A percentile compares a stretch with the other conserved stretches of the same genome.
Conservation (phyloP, 768 basidiomycete species). For the Lactarius hatsudake region DNA sequence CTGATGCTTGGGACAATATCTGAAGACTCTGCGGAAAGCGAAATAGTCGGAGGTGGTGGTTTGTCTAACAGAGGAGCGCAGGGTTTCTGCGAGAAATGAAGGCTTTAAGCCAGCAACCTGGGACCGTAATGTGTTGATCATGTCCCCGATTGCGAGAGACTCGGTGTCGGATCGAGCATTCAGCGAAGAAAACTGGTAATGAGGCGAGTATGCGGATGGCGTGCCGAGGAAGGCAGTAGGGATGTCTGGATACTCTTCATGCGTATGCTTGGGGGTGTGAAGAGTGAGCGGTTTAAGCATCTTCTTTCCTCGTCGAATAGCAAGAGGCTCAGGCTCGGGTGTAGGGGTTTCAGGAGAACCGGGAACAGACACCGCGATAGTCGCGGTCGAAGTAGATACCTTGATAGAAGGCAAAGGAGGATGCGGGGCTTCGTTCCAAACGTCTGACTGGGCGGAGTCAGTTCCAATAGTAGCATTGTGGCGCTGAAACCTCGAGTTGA, state of each 20-base stretch:
- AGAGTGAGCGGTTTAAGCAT: conserved; percentile 34
- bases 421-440: conserved; percentile 4
- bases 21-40: conserved; percentile 14
- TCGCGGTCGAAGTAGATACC: conserved; percentile 35
- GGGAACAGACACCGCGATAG: conserved; percentile 33
- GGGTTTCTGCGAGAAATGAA: conserved; percentile 17
- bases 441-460: conserved; percentile 6
- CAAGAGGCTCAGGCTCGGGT: conserved; percentile 33
- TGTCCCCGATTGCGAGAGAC: conserved; percentile 36
- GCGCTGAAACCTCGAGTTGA: conserved; percentile 20
- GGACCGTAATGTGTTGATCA: conserved; percentile 38
- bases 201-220: conserved; percentile 35
- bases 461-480: conserved; percentile 5
- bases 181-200: conserved; percentile 27
- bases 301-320: conserved; percentile 41
- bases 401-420: conserved; percentile 35
- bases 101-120: conserved; percentile 27
- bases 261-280: conserved; percentile 24
- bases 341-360: conserved; percentile 23
- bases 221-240: conserved; percentile 45
- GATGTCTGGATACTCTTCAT: conserved; percentile 40
- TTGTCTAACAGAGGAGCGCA: not conserved
- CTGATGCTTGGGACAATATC: conserved; percentile 21
- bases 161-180: conserved; percentile 12
- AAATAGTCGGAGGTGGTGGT: conserved; percentile 11